These are phyloP conservation scores for Tolypocladium amazonense DNA, from an alignment of 2,329 filamentous ascomycete species.

Conservation along the genomic window DNA sequence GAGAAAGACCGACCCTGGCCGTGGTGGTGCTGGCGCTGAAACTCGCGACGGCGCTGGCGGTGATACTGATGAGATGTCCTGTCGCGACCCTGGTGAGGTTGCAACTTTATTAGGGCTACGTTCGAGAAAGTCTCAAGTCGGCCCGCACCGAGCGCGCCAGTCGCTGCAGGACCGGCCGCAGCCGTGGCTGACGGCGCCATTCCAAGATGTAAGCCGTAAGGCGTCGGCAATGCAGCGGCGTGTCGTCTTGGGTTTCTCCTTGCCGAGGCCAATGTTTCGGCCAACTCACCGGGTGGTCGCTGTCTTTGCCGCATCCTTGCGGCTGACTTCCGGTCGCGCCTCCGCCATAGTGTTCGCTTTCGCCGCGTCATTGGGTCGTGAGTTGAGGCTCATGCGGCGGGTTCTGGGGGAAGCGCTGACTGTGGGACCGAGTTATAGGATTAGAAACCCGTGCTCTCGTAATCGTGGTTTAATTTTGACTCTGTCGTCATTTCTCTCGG, in stretches of 20 bases:
- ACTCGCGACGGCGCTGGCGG: not conserved
- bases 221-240: not conserved
- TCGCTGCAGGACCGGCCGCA: not conserved
- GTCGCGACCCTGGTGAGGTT: not conserved
- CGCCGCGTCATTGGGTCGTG: not conserved
- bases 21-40: not conserved
- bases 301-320: not conserved
- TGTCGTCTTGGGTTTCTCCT: not conserved
- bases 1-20: not conserved
- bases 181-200: not conserved
- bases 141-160: not conserved
- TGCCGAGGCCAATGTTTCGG: not conserved
- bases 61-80: not conserved
- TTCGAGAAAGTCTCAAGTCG: not conserved
- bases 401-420: not conserved
- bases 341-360: not conserved
- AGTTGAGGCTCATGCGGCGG: not conserved
- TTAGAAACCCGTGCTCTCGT: not conserved
- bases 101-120: not conserved
- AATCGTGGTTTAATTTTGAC: not conserved
- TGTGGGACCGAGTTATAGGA: not conserved
- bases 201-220: not conserved
- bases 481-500: not conserved
- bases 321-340: not conserved
- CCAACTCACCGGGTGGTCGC: too few relatives aligned